Base-by-base conservation (phyloP, 177 flowering plant genomes). In the Telopea speciosissima region DNA sequence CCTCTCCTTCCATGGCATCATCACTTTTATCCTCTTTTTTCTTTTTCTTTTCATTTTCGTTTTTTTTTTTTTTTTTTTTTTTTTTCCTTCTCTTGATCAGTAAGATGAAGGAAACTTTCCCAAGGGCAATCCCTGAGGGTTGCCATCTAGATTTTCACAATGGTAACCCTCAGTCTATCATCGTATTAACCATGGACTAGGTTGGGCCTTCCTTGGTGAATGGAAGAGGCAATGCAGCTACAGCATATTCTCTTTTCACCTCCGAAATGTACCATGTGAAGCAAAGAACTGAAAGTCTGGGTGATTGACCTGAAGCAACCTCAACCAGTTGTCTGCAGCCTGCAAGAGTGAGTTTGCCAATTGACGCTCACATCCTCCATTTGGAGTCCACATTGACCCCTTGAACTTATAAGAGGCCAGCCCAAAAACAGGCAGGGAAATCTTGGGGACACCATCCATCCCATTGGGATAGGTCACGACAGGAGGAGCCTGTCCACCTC, bases 381-480 rank as follows among this genome's bases (percentile, higher is more conserved):
- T 79, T 17, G 85, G 83, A 0, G 82, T 83, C 98, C 97, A 93
- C 66, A 84, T 69, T 3, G 96, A 78, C 40, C 83, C 86, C 70
- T 78, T 89, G 69, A 86, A 90, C 75, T 88, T 91, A 80, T 91
- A 93, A 1, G 93, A 87, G n/a, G 98, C 91, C 66, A 93, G 83
- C 31, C 96, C 98, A 77, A 89, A 91, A 66, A 81, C 80, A 19
- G 89, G 94, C 25, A 91, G 71, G 24, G 86, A 77, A 52, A 90
- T 80, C 78, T 70, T 81, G 8, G 85, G 86, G 42, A 74, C 79
- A 67, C 86, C 86, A 71, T 83, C 89, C 40, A 75, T 72, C 64
- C 81, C 96, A 68, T 65, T 72, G 13, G 84, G 85, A 76, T 72
- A 80, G 23, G 78, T 77, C 72, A 85, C 70, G 0, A 76, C 71